phyloP scores from a whole-genome alignment of 192 early-diverging fungal species.

The Rhizoclosmatium sp. region DNA sequence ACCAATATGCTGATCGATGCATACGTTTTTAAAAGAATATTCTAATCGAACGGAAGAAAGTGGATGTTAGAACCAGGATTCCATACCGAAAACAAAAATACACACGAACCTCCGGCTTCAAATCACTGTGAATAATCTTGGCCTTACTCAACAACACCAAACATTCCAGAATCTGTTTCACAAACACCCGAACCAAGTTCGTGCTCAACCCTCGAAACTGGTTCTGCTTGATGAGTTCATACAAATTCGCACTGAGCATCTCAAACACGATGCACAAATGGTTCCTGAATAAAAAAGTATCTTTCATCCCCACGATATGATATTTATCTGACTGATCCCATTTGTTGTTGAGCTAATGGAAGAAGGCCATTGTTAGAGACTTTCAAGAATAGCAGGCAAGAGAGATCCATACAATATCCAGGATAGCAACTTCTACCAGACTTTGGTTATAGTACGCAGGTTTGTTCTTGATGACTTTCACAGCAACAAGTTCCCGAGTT shows the following conservation, averaged over 20 bases:
- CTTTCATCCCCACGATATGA: slow-evolving; percentile 87
- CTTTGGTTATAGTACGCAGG: slow-evolving; percentile 97
- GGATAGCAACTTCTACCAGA: slow-evolving; percentile 94
- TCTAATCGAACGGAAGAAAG: slow-evolving; percentile 44
- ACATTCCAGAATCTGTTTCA: slow-evolving; percentile 92
- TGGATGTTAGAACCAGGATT: not conserved
- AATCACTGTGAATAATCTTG: slow-evolving; percentile 95
- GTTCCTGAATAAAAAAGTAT: slow-evolving; percentile 90
- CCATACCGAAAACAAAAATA: not conserved
- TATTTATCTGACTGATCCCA: slow-evolving; percentile 89
- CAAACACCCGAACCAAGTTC: slow-evolving; percentile 92
- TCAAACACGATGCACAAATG: slow-evolving; percentile 99
- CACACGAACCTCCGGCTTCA: slow-evolving; percentile 84
- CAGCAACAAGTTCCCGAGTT: slow-evolving; percentile 89
- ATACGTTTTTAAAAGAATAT: slow-evolving; percentile 88
- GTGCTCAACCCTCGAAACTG: slow-evolving; percentile 93
- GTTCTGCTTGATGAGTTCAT: slow-evolving; percentile 98
- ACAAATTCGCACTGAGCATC: slow-evolving; percentile 94
- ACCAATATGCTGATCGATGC: not conserved
- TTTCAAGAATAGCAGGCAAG: not conserved
- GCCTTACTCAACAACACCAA: slow-evolving; percentile 87
- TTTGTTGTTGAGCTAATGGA: slow-evolving; percentile 79
- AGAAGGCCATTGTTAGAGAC: not conserved
- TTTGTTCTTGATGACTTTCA: slow-evolving; percentile 99
- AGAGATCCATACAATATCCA: slow-evolving; percentile 72